Conservation (phyloP, 2,329 filamentous ascomycete genomes). For the Penicillium sp. region DNA sequence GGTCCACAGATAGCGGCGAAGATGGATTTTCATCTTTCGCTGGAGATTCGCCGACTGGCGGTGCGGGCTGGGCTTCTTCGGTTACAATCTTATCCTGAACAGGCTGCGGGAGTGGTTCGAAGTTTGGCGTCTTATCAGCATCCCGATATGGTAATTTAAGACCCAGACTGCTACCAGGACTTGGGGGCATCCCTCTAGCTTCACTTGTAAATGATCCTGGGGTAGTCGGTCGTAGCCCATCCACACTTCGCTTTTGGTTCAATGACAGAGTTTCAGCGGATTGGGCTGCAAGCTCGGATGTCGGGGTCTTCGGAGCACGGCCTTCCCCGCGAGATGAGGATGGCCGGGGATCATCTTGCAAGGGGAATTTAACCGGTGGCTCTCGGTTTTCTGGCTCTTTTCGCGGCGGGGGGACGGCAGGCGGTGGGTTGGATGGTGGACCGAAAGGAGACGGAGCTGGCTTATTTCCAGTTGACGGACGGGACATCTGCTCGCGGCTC, state of each 20-base stretch:
- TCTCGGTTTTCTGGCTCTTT: conserved; percentile 28
- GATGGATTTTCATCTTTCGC: conserved; percentile 11
- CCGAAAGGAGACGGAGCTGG: conserved; percentile 33
- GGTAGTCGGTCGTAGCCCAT: conserved; percentile 32
- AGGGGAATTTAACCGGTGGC: neutral
- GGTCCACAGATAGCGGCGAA: conserved; percentile 11
- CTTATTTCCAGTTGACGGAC: conserved; percentile 38
- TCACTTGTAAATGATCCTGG: conserved; percentile 29
- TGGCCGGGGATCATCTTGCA: conserved; percentile 18
- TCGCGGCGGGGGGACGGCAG: conserved; percentile 21
- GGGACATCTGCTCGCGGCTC: conserved; percentile 43
- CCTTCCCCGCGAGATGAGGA: conserved; percentile 32
- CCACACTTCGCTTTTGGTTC: conserved; percentile 21
- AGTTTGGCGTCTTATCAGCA: conserved; percentile 31
- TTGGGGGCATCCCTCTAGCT: conserved; percentile 16
- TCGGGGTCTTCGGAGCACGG: conserved; percentile 4
- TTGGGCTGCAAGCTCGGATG: conserved; percentile 3
- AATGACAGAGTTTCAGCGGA: conserved; percentile 3
- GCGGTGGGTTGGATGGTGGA: conserved; percentile 27
- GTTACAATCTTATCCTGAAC: conserved; percentile 11
- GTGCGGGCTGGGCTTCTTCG: conserved; percentile 12
- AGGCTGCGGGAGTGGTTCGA: conserved; percentile 8
- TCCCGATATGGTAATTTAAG: conserved; percentile 33
- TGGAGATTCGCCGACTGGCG: conserved; percentile 22
- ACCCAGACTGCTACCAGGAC: conserved; percentile 27